Percentiles rank a stretch among this genome's conserved stretches.
Conservation (phyloP, 345 rosid genomes). For the Bruguiera parviflora region DNA sequence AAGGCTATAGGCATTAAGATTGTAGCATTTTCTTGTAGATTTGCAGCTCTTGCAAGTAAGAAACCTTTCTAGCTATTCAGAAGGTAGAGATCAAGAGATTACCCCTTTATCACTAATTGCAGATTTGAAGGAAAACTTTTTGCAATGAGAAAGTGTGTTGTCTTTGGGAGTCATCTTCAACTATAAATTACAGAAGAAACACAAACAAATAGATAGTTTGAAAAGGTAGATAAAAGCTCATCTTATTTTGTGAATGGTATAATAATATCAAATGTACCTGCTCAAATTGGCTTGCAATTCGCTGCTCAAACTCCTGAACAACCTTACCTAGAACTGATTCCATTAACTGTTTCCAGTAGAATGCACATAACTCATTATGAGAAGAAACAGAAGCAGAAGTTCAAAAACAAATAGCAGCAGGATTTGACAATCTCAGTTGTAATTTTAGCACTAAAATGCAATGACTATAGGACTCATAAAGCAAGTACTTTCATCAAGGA, state of each 20-base stretch:
- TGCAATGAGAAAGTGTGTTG: constrained; percentile 37
- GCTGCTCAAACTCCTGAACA: constrained; percentile 79
- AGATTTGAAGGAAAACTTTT: constrained; percentile 44
- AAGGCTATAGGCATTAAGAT: neutral
- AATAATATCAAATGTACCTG: constrained; percentile 41
- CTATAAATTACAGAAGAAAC: constrained; percentile 33
- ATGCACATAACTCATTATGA: constrained; percentile 10
- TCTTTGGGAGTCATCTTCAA: constrained; percentile 45
- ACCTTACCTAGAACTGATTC: constrained; percentile 88
- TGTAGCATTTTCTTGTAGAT: neutral
- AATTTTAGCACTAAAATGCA: neutral
- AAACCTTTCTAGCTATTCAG: constrained; percentile 1
- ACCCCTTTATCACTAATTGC: constrained; percentile 53
- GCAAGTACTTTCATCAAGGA: neutral
- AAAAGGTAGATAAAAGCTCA: neutral
- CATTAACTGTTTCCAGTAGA: constrained; percentile 55
- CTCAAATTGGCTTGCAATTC: constrained; percentile 62
- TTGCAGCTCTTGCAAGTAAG: neutral
- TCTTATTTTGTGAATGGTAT: constrained; percentile 16
- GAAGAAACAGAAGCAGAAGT: constrained; percentile 11
- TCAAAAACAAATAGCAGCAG: neutral
- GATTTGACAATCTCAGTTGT: neutral
- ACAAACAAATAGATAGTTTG: neutral
- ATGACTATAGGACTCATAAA: neutral
- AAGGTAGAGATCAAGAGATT: constrained; percentile 20